A percentile compares a stretch with the other conserved stretches of the same genome.
Conservation (phyloP, 1,284 basidiomycete genomes). For the Serendipita sp. region DNA sequence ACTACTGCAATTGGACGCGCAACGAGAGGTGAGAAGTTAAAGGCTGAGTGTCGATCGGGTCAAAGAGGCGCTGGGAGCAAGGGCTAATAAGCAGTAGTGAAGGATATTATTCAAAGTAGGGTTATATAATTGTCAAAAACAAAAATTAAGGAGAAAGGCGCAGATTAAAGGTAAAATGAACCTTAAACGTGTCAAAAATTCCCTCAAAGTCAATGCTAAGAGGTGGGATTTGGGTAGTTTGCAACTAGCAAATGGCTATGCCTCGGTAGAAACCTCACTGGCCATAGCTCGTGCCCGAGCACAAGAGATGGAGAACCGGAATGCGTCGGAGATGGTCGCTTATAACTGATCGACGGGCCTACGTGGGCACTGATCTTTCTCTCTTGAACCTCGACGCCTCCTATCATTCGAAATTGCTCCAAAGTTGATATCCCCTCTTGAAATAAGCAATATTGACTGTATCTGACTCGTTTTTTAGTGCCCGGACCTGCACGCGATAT, state of each 20-base stretch:
- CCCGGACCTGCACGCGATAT: background rate
- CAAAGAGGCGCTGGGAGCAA: background rate
- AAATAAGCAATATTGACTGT: too few relatives aligned
- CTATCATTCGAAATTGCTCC: too few relatives aligned
- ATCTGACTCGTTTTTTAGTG: background rate
- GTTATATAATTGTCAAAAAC: background rate
- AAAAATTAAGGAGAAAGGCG: background rate
- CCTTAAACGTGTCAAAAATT: slow-evolving; percentile 47
- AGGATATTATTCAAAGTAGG: background rate
- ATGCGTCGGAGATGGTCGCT: background rate
- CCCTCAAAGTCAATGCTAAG: slow-evolving; percentile 60
- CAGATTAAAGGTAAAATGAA: background rate
- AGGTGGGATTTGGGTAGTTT: slow-evolving; percentile 80
- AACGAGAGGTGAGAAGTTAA: background rate
- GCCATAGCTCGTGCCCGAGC: slow-evolving; percentile 84
- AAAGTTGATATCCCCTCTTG: too few relatives aligned
- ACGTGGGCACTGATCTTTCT: background rate
- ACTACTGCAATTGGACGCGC: background rate
- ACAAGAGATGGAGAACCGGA: slow-evolving; percentile 52
- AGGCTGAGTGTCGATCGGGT: background rate
- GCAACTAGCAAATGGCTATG: slow-evolving; percentile 89
- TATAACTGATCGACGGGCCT: background rate
- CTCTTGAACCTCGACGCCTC: background rate
- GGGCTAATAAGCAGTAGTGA: background rate
- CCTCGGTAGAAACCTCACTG: slow-evolving; percentile 84